Conservation (phyloP, 306 rosid genomes). For the Prunus salicina region DNA sequence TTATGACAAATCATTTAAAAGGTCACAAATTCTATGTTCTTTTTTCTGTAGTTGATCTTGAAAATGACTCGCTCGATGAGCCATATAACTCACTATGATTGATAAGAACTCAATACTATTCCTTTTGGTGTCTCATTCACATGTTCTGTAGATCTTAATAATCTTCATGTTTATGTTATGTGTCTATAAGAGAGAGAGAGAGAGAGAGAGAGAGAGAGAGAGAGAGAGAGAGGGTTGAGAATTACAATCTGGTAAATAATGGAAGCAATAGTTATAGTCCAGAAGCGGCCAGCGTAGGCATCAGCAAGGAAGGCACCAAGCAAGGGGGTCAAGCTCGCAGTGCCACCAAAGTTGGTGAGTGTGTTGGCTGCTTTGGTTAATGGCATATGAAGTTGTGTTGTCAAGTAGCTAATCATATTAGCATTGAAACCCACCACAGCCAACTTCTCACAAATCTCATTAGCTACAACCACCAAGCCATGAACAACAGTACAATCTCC, state of each 20-base stretch:
- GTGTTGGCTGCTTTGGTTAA: slow-evolving; percentile 89
- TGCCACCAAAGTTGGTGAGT: slow-evolving; percentile 76
- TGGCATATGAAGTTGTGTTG: slow-evolving; percentile 80
- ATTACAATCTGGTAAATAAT: slow-evolving; percentile 64
- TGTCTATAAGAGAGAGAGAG: too few relatives aligned
- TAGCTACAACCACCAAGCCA: slow-evolving; percentile 40
- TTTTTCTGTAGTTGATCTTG: too few relatives aligned
- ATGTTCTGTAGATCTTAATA: too few relatives aligned
- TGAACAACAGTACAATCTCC: too few relatives aligned
- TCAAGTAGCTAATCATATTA: slow-evolving; percentile 86
- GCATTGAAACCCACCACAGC: slow-evolving; percentile 90
- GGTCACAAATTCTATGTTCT: too few relatives aligned
- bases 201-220: slow-evolving; percentile 8
- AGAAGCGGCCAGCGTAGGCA: slow-evolving; percentile 73
- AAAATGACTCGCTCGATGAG: too few relatives aligned
- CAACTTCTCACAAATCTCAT: slow-evolving; percentile 82
- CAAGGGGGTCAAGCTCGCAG: slow-evolving; percentile 87
- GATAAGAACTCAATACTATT: too few relatives aligned
- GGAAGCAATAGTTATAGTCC: slow-evolving; percentile 74
- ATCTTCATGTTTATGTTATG: too few relatives aligned
- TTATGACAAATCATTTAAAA: too few relatives aligned
- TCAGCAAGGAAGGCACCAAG: slow-evolving; percentile 92
- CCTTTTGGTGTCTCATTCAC: too few relatives aligned
- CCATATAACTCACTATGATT: too few relatives aligned
- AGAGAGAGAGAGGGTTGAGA: slow-evolving; percentile 15